Percentiles rank a stretch among this genome's conserved stretches.
Evolutionary conservation across 306 rosid genomes (phyloP).

Genomic region (Delonix regia): DNA sequence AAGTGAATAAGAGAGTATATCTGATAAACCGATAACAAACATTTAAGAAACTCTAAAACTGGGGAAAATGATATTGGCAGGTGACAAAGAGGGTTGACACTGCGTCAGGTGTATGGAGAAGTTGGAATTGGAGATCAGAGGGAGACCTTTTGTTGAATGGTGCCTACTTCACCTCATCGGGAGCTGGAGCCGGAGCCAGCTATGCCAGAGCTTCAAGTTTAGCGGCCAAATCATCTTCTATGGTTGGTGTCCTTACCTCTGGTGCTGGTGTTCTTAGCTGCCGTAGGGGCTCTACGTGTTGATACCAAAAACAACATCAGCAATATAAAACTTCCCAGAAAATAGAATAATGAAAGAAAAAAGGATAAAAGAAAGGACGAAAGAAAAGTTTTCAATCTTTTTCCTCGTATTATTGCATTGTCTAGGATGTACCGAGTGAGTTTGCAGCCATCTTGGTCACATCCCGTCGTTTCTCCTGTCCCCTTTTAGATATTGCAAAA

Average conservation of each 20-base stretch:
- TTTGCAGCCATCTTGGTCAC: conserved; percentile 53
- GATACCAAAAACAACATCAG: conserved; percentile 36
- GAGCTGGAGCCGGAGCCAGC: conserved; percentile 78
- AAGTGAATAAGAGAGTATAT: no score
- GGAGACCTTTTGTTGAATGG: conserved; percentile 95
- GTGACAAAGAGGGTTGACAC: conserved; percentile 87
- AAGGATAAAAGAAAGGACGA: conserved; percentile 45
- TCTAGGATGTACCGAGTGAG: conserved; percentile 55
- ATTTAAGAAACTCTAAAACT: not conserved
- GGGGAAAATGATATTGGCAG: conserved; percentile 45
- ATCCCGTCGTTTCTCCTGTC: conserved; percentile 46
- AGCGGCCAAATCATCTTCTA: conserved; percentile 91
- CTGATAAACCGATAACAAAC: no score
- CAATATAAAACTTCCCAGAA: not conserved
- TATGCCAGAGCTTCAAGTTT: conserved; percentile 99
- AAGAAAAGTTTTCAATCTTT: conserved; percentile 54
- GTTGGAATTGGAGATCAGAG: conserved; percentile 96
- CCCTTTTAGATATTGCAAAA: conserved; percentile 51
- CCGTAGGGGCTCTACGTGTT: conserved; percentile 69
- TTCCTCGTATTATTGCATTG: conserved; percentile 52
- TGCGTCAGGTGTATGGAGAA: conserved; percentile 50
- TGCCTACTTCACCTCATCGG: conserved; percentile 85
- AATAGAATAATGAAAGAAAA: conserved; percentile 17
- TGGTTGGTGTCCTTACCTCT: conserved; percentile 76
- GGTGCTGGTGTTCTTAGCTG: conserved; percentile 77